These are phyloP conservation scores for Aristolochia fimbriata DNA, from an alignment of 164 flowering plant species.

Conservation along the genomic window DNA sequence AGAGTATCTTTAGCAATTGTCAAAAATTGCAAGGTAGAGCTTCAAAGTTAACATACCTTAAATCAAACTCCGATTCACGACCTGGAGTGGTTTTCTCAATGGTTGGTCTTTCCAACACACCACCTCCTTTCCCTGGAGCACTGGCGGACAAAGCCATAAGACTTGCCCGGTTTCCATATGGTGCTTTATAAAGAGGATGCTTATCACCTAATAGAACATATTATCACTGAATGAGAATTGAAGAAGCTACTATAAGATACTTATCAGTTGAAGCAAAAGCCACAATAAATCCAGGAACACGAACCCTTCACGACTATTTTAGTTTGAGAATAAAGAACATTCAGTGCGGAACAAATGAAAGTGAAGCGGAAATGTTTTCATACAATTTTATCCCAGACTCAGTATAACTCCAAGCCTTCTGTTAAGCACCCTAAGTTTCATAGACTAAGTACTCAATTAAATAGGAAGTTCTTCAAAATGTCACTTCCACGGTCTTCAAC, in stretches of 20 bases:
- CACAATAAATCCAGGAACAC: neutral
- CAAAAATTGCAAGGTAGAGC: neutral
- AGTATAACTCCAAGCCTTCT: no score
- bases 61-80: conserved; percentile 55
- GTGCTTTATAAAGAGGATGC: conserved; percentile 25
- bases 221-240: neutral
- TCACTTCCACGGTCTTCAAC: no score
- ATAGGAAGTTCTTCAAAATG: no score
- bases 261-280: neutral
- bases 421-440: no score
- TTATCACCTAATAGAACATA: conserved; percentile 36
- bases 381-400: no score
- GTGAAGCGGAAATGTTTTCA: no score
- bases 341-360: neutral
- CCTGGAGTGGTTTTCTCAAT: conserved; percentile 58
- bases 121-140: conserved; percentile 56
- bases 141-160: conserved; percentile 29
- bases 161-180: conserved; percentile 26
- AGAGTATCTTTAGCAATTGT: neutral
- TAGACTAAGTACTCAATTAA: no score
- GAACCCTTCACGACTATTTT: neutral
- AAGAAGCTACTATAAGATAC: neutral
- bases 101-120: conserved; percentile 51
- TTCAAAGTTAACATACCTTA: conserved; percentile 29
- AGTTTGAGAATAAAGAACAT: neutral